A percentile compares a stretch with the other conserved stretches of the same genome.
These are phyloP conservation scores for Lepiota subincarnata DNA, from an alignment of 768 basidiomycete species.

Conservation along the genomic window DNA sequence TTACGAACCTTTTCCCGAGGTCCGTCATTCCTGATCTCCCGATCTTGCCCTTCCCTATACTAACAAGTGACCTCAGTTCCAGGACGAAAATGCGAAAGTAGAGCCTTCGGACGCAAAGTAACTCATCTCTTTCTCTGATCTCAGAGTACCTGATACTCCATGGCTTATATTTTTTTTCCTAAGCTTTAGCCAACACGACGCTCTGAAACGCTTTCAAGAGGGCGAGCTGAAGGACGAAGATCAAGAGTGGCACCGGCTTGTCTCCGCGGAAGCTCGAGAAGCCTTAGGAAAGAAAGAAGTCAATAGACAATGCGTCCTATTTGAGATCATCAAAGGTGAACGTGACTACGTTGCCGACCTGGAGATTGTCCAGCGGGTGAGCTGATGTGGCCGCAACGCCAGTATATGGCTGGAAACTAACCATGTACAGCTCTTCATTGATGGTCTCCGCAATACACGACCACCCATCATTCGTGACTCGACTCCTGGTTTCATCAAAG, in stretches of 20 bases:
- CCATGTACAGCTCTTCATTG: slow-evolving; percentile 61
- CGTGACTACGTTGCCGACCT: slow-evolving; percentile 85
- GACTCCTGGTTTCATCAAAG: slow-evolving; percentile 58
- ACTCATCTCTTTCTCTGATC: slow-evolving; percentile 21
- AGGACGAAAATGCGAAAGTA: background rate
- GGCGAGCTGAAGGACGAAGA: slow-evolving; percentile 63
- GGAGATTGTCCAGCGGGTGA: slow-evolving; percentile 61
- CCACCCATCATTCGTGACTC: slow-evolving; percentile 63
- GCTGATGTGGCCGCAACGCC: slow-evolving; percentile 8
- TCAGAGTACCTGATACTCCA: background rate
- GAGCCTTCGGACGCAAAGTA: background rate
- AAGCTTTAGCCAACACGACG: slow-evolving; percentile 63
- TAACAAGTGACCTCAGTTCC: background rate
- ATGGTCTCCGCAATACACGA: slow-evolving; percentile 52
- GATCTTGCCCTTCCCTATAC: background rate
- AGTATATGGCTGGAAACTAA: slow-evolving; percentile 1
- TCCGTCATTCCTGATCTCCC: background rate
- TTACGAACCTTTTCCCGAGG: background rate
- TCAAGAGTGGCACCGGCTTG: slow-evolving; percentile 80
- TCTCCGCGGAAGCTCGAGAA: slow-evolving; percentile 66
- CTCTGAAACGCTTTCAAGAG: slow-evolving; percentile 61
- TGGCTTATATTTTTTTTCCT: slow-evolving; percentile 25
- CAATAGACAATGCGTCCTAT: slow-evolving; percentile 80
- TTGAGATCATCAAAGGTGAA: slow-evolving; percentile 89
- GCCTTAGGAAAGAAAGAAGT: slow-evolving; percentile 75